A percentile compares a stretch with the other conserved stretches of the same genome.
Evolutionary conservation across 768 basidiomycete genomes (phyloP).

Genomic region (Amanita subjunquillea): DNA sequence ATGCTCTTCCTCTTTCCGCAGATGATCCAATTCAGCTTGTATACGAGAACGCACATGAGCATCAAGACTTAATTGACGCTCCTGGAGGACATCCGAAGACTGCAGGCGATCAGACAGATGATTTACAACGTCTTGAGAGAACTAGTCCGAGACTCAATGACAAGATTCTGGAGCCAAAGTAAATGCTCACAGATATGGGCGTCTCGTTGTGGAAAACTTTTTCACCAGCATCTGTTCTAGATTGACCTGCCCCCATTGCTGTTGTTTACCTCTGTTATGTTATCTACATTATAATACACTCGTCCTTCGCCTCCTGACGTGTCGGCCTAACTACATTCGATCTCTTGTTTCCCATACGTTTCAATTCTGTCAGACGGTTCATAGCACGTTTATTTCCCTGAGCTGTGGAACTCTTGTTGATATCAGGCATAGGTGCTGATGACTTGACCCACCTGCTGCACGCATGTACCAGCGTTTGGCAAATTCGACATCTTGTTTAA

Average conservation of each 20-base stretch:
- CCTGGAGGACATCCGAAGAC: constrained; percentile 47
- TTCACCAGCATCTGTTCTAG: constrained; percentile 40
- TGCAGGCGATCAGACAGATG: constrained; percentile 59
- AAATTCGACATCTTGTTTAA: constrained; percentile 91
- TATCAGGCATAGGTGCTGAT: not conserved
- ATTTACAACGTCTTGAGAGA: constrained; percentile 77
- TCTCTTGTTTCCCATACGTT: constrained; percentile 76
- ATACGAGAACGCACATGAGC: constrained; percentile 65
- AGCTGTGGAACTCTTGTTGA: constrained; percentile 32
- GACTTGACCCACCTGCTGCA: constrained; percentile 70
- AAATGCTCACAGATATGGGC: constrained; percentile 37
- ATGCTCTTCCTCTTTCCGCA: constrained; percentile 59
- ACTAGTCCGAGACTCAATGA: constrained; percentile 29
- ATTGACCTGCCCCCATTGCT: constrained; percentile 61
- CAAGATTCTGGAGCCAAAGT: no score
- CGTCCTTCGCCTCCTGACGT: constrained; percentile 86
- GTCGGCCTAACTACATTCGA: constrained; percentile 77
- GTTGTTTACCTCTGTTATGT: not conserved
- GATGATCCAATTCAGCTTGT: constrained; percentile 49
- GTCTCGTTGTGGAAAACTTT: constrained; percentile 48
- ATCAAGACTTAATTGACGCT: constrained; percentile 69
- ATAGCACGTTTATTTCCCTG: constrained; percentile 99
- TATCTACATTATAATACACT: constrained; percentile 70
- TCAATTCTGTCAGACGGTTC: constrained; percentile 92
- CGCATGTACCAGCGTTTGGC: constrained; percentile 99